These are phyloP conservation scores for Elsinoe necatrix DNA, from an alignment of 2,329 filamentous ascomycete species.

Conservation along the genomic window DNA sequence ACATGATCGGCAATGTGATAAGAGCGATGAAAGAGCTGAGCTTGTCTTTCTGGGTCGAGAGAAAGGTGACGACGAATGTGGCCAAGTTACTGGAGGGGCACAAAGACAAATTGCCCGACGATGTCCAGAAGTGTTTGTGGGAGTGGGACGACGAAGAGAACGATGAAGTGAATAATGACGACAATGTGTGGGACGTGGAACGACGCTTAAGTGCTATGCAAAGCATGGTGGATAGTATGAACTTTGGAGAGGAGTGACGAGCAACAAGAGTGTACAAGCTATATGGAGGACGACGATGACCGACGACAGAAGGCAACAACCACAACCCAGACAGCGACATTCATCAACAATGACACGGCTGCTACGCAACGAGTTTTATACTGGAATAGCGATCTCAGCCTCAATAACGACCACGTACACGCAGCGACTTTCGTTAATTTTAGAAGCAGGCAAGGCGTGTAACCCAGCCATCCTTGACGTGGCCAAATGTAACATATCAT, in stretches of 20 bases:
- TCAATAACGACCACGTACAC: not conserved
- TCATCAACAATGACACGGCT: not conserved
- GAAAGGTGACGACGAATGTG: not conserved
- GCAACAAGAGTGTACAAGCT: not conserved
- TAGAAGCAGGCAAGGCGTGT: too few relatives aligned
- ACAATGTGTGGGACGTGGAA: not conserved
- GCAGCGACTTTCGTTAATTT: not conserved
- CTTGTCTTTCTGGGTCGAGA: not conserved
- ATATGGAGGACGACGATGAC: not conserved
- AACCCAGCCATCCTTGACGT: too few relatives aligned
- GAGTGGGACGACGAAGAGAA: not conserved
- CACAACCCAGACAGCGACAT: not conserved
- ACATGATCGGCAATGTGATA: not conserved
- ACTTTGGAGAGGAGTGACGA: not conserved
- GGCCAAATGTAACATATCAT: not conserved
- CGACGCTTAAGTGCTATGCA: not conserved
- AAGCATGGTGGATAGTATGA: not conserved
- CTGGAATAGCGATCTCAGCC: not conserved
- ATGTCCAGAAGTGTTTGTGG: not conserved
- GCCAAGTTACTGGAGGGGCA: not conserved
- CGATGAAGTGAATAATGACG: not conserved
- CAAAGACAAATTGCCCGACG: not conserved
- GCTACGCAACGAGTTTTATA: not conserved
- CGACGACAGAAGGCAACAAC: not conserved
- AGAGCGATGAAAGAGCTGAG: constrained; percentile 2